Percentiles rank a stretch among this genome's conserved stretches.
phyloP scores from a whole-genome alignment of 2,329 filamentous ascomycete species.

The Esteya vermicola region DNA sequence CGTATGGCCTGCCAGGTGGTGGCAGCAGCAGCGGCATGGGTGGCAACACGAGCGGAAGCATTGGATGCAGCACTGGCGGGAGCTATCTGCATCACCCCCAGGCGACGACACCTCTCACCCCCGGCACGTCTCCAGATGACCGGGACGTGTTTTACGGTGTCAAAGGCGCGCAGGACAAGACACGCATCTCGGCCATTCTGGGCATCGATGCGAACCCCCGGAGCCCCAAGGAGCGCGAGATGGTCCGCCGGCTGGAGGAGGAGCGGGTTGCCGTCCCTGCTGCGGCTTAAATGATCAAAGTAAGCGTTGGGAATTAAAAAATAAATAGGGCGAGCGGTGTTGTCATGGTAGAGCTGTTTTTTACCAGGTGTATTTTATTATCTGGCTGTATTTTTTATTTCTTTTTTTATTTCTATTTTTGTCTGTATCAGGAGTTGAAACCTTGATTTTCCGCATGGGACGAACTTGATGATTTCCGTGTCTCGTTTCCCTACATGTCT shows the following conservation, averaged over 20 bases:
- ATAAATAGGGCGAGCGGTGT: no score
- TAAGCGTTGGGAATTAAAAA: background rate
- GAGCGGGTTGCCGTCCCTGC: slow-evolving; percentile 15
- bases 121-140: slow-evolving; percentile 36
- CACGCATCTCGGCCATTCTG: slow-evolving; percentile 47
- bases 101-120: slow-evolving; percentile 35
- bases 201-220: slow-evolving; percentile 44
- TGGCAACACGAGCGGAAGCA: no score
- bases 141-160: slow-evolving; percentile 23
- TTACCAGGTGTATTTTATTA: background rate
- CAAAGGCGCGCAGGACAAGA: slow-evolving; percentile 31
- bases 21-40: slow-evolving; percentile 10
- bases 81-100: slow-evolving; percentile 13
- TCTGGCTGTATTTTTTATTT: background rate
- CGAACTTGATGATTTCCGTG: no score
- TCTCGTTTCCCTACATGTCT: no score
- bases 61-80: no score
- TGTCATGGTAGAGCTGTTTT: background rate
- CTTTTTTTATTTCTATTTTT: no score
- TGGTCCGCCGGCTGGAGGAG: slow-evolving; percentile 42
- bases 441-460: no score
- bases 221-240: slow-evolving; percentile 41
- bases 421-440: no score
- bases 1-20: slow-evolving; percentile 13
- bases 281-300: slow-evolving; percentile 2